Evolutionary conservation across 2,329 filamentous ascomycete species (phyloP).

Genomic region (Didymella keratinophila): DNA sequence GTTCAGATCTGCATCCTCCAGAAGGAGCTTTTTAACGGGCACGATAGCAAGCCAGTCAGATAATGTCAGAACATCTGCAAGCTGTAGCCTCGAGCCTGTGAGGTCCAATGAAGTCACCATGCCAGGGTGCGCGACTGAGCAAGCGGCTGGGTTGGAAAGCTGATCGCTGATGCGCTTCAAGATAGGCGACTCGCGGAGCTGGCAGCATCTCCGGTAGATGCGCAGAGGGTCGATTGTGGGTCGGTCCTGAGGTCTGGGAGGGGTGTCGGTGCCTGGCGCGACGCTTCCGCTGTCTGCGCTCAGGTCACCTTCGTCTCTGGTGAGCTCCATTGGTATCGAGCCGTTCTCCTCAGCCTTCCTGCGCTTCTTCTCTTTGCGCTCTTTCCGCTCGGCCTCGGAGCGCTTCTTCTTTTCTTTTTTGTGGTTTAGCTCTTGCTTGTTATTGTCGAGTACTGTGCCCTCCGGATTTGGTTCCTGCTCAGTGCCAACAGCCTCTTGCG

Average conservation of each 20-base stretch:
- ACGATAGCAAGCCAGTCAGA: slow-evolving; percentile 95
- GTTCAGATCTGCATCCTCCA: slow-evolving; percentile 86
- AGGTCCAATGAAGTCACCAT: slow-evolving; percentile 83
- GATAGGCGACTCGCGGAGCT: slow-evolving; percentile 89
- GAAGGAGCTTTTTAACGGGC: slow-evolving; percentile 82
- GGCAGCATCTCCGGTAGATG: slow-evolving; percentile 94
- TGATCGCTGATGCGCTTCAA: slow-evolving; percentile 92
- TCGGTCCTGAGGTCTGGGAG: slow-evolving; percentile 65
- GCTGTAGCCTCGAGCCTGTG: slow-evolving; percentile 81
- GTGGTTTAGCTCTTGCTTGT: slow-evolving; percentile 59
- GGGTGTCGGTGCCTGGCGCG: slow-evolving; percentile 35
- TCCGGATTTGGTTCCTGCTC: slow-evolving; percentile 53
- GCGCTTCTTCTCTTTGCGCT: slow-evolving; percentile 87
- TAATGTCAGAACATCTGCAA: slow-evolving; percentile 84
- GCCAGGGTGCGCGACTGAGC: slow-evolving; percentile 70
- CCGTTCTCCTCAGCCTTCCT: slow-evolving; percentile 88
- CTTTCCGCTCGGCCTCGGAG: slow-evolving; percentile 90
- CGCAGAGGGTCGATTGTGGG: slow-evolving; percentile 91
- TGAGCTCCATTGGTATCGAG: slow-evolving; percentile 82
- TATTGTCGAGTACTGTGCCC: slow-evolving; percentile 44
- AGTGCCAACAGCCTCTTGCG: slow-evolving; percentile 52
- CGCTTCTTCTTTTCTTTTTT: slow-evolving; percentile 98
- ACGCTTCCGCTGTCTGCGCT: slow-evolving; percentile 31
- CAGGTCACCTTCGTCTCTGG: slow-evolving; percentile 66
- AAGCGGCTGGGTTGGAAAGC: slow-evolving; percentile 74